A percentile compares a stretch with the other conserved stretches of the same genome.
phyloP scores from a whole-genome alignment of 2,329 filamentous ascomycete genomes.

The Aspergillus spinulosporus region DNA sequence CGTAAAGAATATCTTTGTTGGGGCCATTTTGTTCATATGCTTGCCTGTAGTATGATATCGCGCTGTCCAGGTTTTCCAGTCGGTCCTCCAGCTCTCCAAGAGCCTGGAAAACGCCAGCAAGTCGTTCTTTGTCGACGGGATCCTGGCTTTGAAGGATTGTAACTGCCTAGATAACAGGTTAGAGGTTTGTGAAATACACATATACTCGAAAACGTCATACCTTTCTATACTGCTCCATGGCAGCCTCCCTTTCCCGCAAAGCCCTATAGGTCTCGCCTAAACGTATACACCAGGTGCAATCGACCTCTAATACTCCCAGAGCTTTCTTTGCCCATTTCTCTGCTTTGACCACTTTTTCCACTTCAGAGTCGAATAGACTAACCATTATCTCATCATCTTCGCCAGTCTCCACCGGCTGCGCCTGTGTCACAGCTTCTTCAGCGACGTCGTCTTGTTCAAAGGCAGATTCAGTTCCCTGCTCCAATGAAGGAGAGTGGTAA shows the following conservation, averaged over 20 bases:
- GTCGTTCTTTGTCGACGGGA: not conserved
- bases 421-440: no score
- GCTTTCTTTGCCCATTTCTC: constrained; percentile 2
- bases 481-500: not conserved
- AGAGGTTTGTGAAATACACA: no score
- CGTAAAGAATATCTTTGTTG: no score
- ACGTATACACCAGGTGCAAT: constrained; percentile 1
- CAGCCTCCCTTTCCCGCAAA: not conserved
- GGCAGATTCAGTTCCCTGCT: not conserved
- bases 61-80: no score
- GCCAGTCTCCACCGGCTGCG: no score
- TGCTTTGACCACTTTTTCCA: not conserved
- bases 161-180: not conserved
- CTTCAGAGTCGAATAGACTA: not conserved
- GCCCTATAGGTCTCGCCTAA: not conserved
- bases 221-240: constrained; percentile 3
- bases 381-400: no score
- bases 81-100: no score
- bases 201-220: not conserved
- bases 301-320: not conserved
- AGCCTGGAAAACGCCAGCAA: no score
- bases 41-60: no score
- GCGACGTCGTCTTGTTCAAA: not conserved
- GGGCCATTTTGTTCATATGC: no score
- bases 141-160: constrained; percentile 1